Base-by-base conservation (phyloP, 805 yeast genomes). In the Starmera dryadoides region DNA sequence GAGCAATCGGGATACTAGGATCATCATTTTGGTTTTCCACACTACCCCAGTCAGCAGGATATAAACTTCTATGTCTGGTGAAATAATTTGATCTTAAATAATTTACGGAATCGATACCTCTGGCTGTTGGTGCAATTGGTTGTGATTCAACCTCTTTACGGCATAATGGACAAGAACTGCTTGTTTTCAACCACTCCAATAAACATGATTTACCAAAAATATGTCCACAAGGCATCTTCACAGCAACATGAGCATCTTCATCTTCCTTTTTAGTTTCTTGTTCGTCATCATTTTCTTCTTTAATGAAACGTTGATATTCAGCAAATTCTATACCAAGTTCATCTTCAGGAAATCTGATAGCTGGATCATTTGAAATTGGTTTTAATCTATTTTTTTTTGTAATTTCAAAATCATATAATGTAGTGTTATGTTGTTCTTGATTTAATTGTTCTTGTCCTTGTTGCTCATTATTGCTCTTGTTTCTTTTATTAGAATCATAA, bases 81-180 rank as follows among this genome's bases (percentile, higher is more conserved):
- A 5, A 25, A n/a, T 4, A n/a, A n/a, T n/a, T n/a, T n/a, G n/a
- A n/a, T n/a, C n/a, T n/a, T n/a, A n/a, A n/a, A n/a, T n/a, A n/a
- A n/a, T n/a, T n/a, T n/a, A n/a, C n/a, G n/a, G n/a, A n/a, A n/a
- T n/a, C n/a, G n/a, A n/a, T n/a, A n/a, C n/a, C n/a, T n/a, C n/a
- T n/a, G n/a, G n/a, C n/a, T n/a, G n/a, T n/a, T n/a, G n/a, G n/a
- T n/a, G n/a, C n/a, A n/a, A n/a, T n/a, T n/a, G n/a, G n/a, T n/a
- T n/a, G n/a, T n/a, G 53, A 37, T 32, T 48, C 52, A n/a, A 47
- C 48, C 17, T 49, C 53, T 29, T 47, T 42, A 12, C 55, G 50
- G 55, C 98, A 89, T 33, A 91, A 59, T 0, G 98, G 98, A 58
- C 98, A 89, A 6, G 86, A 76, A 29, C 75, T 73, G 50, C 83